These are phyloP conservation scores for Alternaria gansuensis DNA, from an alignment of 2,329 filamentous ascomycete genomes.

Conservation along the genomic window DNA sequence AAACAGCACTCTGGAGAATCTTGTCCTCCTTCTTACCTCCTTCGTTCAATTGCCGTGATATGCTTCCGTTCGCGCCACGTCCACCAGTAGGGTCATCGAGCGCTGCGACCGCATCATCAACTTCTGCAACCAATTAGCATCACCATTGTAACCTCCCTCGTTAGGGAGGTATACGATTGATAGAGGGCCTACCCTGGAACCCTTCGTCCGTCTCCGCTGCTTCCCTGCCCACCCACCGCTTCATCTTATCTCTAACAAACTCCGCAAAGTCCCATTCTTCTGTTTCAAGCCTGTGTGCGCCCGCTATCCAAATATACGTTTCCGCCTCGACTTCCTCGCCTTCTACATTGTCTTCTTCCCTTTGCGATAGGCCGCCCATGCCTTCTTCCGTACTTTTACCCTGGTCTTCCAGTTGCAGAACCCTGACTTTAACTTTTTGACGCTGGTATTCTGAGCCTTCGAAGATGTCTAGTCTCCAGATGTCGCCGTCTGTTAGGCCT, in stretches of 20 bases:
- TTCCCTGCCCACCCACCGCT: constrained; percentile 62
- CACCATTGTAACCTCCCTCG: background rate
- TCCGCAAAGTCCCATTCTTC: constrained; percentile 88
- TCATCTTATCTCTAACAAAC: constrained; percentile 79
- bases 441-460: constrained; percentile 79
- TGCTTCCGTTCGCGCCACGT: constrained; percentile 53
- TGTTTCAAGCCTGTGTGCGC: constrained; percentile 66
- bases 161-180: constrained; percentile 24
- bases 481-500: constrained; percentile 79
- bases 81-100: constrained; percentile 57
- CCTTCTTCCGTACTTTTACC: constrained; percentile 19
- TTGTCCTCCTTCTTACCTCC: constrained; percentile 28
- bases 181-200: constrained; percentile 54
- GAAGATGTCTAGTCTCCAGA: constrained; percentile 79
- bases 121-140: constrained; percentile 46
- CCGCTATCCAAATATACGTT: constrained; percentile 63
- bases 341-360: constrained; percentile 45
- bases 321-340: constrained; percentile 55
- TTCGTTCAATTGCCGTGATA: constrained; percentile 50
- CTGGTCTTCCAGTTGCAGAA: constrained; percentile 44
- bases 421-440: constrained; percentile 56
- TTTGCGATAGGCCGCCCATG: constrained; percentile 35
- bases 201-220: constrained; percentile 58
- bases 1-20: constrained; percentile 47
- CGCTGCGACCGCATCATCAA: constrained; percentile 56